Evolutionary conservation across 495 filamentous ascomycete species (phyloP), one percentile per base, ranked within the genome.

Genomic region (Aspergillus sparsus): DNA sequence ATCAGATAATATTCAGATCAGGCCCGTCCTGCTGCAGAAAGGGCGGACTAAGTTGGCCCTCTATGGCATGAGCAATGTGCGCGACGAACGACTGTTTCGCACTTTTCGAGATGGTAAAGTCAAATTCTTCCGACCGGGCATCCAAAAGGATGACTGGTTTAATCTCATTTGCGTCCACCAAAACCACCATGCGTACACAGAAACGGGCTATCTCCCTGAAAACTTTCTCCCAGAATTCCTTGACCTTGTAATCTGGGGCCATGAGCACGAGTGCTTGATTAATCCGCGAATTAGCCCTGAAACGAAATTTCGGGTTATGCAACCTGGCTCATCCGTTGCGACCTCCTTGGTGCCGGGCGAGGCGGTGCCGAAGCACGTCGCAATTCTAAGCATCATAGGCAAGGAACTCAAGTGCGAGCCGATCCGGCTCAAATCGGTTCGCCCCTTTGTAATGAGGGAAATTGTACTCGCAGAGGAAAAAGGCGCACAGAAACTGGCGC

Each of bases 191-290:
- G 89, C 92, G 1, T 88, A 97, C 67, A 96, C 89, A 3, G 85
- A 92, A 39, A 97, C 92, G 3, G 85, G 89, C 16, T 98, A 97
- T 67, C 80, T 99, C 0, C 92, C 95, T 2, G 95, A 99, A 68
- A 91, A 91, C 67, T 94, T 97, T 69, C 84, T 99, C 0, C 95
- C 94, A 0, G 87, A 89, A 6, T 99, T 96, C 68, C 74, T 98
- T 39, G 90, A 99, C 68, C 77, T 99, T 13, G 85, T 98, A 0
- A 78, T 99, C 47, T 99, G 94, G 94, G 94, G 94, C 27, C 94
- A 99, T 66, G 94, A 99, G 71, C 94, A 99, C 66, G 95, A 99
- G 74, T 98, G 93, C 69, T 71, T 94, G 5, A 95, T 98, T 63
- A 85, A 96, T 42, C 94, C 94, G 1, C 67, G 73, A 10, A 80